Conservation (phyloP, 495 filamentous ascomycete genomes). For the Hypoxylon subgilvum region DNA sequence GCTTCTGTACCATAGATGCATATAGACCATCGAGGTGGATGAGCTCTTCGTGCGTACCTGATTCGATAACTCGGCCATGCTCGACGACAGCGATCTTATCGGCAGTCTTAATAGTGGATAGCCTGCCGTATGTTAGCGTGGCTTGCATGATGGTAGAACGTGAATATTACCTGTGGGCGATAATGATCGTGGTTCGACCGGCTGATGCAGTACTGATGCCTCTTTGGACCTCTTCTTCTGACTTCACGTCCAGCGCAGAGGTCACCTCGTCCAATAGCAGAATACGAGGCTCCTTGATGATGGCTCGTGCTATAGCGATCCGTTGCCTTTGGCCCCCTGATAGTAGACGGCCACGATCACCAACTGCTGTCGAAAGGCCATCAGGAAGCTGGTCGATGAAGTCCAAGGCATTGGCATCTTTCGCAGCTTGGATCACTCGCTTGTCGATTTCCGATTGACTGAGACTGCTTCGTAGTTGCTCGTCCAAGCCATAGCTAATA, state of each 20-base stretch:
- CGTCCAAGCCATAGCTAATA: conserved; percentile 55
- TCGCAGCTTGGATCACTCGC: conserved; percentile 50
- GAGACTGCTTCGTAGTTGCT: conserved; percentile 48
- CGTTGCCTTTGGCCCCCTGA: conserved; percentile 67
- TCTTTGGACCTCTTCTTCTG: conserved; percentile 72
- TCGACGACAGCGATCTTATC: conserved; percentile 75
- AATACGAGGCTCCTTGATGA: conserved; percentile 75
- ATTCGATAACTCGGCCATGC: conserved; percentile 63
- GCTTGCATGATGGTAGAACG: no score
- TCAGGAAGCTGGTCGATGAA: conserved; percentile 54
- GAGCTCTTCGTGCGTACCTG: conserved; percentile 71
- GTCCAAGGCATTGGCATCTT: conserved; percentile 47
- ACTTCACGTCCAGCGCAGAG: conserved; percentile 73
- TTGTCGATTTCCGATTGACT: conserved; percentile 41
- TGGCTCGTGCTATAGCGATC: conserved; percentile 74
- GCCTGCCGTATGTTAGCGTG: conserved; percentile 37
- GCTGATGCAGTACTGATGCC: conserved; percentile 70
- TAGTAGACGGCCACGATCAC: conserved; percentile 57
- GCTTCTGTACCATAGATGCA: neutral
- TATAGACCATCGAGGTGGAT: conserved; percentile 61
- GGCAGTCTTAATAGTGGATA: conserved; percentile 73
- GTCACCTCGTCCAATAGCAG: conserved; percentile 85
- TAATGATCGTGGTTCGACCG: conserved; percentile 79
- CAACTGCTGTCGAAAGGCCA: conserved; percentile 63
- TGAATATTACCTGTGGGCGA: conserved; percentile 59